Evolutionary conservation across 495 filamentous ascomycete genomes (phyloP).

Genomic region (Penicillium mononematosum): DNA sequence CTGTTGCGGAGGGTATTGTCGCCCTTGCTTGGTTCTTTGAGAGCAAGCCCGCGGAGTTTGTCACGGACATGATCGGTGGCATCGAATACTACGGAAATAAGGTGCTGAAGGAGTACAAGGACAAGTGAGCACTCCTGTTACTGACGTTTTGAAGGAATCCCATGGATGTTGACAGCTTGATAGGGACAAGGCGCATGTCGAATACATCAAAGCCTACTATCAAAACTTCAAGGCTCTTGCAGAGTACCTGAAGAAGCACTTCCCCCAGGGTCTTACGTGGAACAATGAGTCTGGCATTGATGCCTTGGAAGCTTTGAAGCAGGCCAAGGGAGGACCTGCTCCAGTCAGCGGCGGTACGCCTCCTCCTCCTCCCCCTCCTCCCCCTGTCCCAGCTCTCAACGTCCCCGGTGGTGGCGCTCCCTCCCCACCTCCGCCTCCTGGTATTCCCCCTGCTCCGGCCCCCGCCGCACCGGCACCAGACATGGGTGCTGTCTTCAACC

Average conservation of each 20-base stretch:
- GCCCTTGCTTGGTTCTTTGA: constrained; percentile 85
- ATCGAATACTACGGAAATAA: constrained; percentile 91
- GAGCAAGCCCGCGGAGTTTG: constrained; percentile 74
- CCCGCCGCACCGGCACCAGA: constrained; percentile 48
- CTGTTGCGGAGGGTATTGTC: constrained; percentile 85
- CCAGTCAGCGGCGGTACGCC: constrained; percentile 36
- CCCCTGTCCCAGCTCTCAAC: constrained; percentile 56
- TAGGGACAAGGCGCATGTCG: constrained; percentile 73
- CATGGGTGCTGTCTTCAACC: constrained; percentile 80
- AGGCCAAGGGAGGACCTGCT: constrained; percentile 56
- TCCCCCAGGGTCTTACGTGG: constrained; percentile 78
- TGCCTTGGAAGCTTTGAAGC: constrained; percentile 64
- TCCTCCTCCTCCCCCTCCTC: constrained; percentile 57
- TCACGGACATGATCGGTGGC: constrained; percentile 72
- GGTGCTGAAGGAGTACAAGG: constrained; percentile 84
- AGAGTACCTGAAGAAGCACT: constrained; percentile 79
- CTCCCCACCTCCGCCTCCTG: constrained; percentile 70
- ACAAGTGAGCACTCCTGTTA: constrained; percentile 62
- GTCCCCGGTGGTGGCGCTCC: constrained; percentile 63
- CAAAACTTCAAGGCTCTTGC: constrained; percentile 76
- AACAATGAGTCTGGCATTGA: constrained; percentile 75
- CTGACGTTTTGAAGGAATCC: not conserved
- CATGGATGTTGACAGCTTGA: constrained; percentile 16
- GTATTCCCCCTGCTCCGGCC: constrained; percentile 33
- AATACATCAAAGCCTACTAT: constrained; percentile 88